Evolutionary conservation across 805 yeast genomes (phyloP).

Genomic region (Starmerella cellae): DNA sequence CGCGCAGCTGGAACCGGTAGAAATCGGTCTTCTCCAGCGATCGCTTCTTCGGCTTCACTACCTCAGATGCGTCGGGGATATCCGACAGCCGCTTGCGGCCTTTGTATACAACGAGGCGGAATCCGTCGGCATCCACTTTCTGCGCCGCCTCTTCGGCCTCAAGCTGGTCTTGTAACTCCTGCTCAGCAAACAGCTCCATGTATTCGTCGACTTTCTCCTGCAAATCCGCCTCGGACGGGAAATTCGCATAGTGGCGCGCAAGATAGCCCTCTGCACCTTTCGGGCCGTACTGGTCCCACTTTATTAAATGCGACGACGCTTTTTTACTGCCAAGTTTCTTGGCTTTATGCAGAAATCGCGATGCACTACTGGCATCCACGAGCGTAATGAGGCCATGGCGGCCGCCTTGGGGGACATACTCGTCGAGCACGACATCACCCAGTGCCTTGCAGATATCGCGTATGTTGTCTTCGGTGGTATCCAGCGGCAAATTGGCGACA

Average conservation of each 20-base stretch:
- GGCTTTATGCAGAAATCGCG: conserved; percentile 51
- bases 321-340: conserved; percentile 33
- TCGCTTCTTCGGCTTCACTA: conserved; percentile 36
- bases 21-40: conserved; percentile 77
- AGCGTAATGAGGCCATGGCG: conserved; percentile 54
- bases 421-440: conserved; percentile 33
- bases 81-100: conserved; percentile 72
- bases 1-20: conserved; percentile 91
- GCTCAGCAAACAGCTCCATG: conserved; percentile 52
- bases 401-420: conserved; percentile 25
- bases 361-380: conserved; percentile 55
- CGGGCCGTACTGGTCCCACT: conserved; percentile 31
- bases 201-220: conserved; percentile 45
- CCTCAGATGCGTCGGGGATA: conserved; percentile 28
- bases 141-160: conserved; percentile 27
- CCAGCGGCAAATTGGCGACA: conserved; percentile 60
- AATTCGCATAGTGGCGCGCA: conserved; percentile 27
- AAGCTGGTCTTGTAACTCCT: conserved; percentile 41
- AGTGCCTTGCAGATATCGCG: conserved; percentile 42
- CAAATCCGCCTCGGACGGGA: conserved; percentile 37
- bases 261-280: conserved; percentile 30
- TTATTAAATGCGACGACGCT: conserved; percentile 12
- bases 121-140: conserved; percentile 84
- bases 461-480: conserved; percentile 39
- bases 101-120: conserved; percentile 76